Evolutionary conservation across 345 rosid species (phyloP), one percentile per base, ranked within the genome.

Genomic region (Litchi chinensis): DNA sequence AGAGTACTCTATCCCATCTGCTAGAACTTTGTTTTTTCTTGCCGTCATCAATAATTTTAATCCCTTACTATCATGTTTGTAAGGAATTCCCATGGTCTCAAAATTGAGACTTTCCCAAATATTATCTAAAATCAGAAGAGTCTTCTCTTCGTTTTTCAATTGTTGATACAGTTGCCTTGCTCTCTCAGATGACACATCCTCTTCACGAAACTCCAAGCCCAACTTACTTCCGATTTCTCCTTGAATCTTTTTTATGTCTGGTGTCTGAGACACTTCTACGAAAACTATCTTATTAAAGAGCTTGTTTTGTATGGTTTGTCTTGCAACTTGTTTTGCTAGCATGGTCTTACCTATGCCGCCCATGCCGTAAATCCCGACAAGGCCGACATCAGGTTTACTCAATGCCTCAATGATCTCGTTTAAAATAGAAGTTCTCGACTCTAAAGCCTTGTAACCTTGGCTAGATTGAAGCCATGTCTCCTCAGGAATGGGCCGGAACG

Each of bases 11-110:
- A 87, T 83, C 19, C 0, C 71, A 5, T 3, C 1, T 0, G 59
- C 19, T 10, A 87, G 48, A 2, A 87, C 77, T 6, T 75, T 5
- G 10, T 0, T 37, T 16, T 4, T 5, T 57, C 85, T 79, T 0
- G 90, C 81, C 0, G 86, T 85, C 8, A 87, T 8, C 16, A 85
- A 8, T 8, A 87, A 37, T 52, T 81, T 85, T 65, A 81, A 66
- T 19, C 79, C 82, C 32, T 52, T 68, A 21, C 24, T 5, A 19
- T 57, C 3, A 0, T 4, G 10, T 48, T 3, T 12, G 2, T 3
- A 16, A n/a, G 88, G 86, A 70, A 87, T 83, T 16, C 90, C 90
- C 1, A 85, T 69, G 5, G 39, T 44, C 12, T 60, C 68, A 12
- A 84, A 18, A 56, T 82, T 64, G 7, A 87, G 24, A 11, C 5